Evolutionary conservation across 129 eudicot species (phyloP).

Genomic region (Erigeron canadensis): DNA sequence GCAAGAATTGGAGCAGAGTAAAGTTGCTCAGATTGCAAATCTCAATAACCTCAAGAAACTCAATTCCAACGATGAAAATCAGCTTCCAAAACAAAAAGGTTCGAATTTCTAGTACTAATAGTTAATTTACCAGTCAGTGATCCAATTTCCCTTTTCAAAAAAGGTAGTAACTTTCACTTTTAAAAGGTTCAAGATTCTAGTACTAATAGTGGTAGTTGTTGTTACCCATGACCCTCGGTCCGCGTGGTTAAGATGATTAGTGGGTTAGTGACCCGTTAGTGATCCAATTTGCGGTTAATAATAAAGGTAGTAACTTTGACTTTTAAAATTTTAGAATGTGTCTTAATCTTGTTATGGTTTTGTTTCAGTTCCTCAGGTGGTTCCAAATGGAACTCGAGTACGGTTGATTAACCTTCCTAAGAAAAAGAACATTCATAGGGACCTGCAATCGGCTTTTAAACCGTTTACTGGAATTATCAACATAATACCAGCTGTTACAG

Average conservation of each 20-base stretch:
- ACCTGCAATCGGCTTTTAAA: conserved; percentile 68
- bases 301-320: conserved; percentile 2
- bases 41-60: conserved; percentile 60
- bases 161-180: no score
- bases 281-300: no score
- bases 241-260: no score
- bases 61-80: conserved; percentile 36
- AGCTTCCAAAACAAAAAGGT: conserved; percentile 51
- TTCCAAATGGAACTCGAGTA: conserved; percentile 62
- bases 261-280: no score
- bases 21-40: conserved; percentile 77
- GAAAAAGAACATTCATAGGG: conserved; percentile 82
- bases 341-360: not conserved
- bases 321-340: not conserved
- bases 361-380: conserved; percentile 43
- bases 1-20: conserved; percentile 76
- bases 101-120: not conserved
- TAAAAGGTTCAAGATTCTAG: not conserved
- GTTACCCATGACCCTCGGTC: no score
- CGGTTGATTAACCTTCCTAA: conserved; percentile 83
- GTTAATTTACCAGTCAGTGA: no score
- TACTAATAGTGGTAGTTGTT: no score
- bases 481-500: conserved; percentile 71
- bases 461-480: conserved; percentile 64
- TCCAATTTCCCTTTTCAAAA: no score